phyloP scores from a whole-genome alignment of 495 filamentous ascomycete genomes.

The Chaetomidium leptoderma region DNA sequence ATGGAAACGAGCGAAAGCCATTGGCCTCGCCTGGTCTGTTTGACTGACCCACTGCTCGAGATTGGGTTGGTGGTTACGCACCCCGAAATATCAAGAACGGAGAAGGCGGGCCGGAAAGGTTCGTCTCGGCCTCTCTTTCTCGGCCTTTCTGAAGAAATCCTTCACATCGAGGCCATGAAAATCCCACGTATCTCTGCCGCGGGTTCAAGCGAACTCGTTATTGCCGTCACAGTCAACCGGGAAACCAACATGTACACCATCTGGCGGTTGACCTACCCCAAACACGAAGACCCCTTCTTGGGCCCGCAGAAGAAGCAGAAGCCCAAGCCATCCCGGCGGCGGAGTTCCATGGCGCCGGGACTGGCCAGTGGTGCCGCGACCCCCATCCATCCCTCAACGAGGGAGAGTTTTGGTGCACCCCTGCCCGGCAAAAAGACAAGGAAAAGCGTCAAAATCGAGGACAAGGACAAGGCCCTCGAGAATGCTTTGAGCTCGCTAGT shows the following conservation, averaged over 20 bases:
- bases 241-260: conserved; percentile 69
- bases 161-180: conserved; percentile 57
- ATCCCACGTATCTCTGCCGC: conserved; percentile 16
- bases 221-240: conserved; percentile 78
- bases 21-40: conserved; percentile 74
- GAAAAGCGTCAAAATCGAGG: conserved; percentile 37
- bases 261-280: conserved; percentile 69
- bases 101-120: conserved; percentile 17
- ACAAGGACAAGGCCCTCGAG: conserved; percentile 55
- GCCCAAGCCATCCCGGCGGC: conserved; percentile 56
- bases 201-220: conserved; percentile 48
- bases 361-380: conserved; percentile 76
- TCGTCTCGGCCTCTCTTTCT: conserved; percentile 41
- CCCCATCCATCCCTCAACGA: conserved; percentile 55
- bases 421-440: conserved; percentile 43
- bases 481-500: conserved; percentile 64
- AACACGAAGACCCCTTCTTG: conserved; percentile 53
- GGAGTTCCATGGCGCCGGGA: conserved; percentile 81
- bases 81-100: conserved; percentile 28
- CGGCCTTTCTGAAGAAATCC: conserved; percentile 67
- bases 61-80: conserved; percentile 73
- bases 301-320: conserved; percentile 46
- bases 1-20: conserved; percentile 49
- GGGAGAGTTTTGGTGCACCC: conserved; percentile 48
- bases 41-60: conserved; percentile 84